A percentile compares a stretch with the other conserved stretches of the same genome.
These are phyloP conservation scores for Curvularia verruculosa DNA, from an alignment of 2,329 filamentous ascomycete species.

Conservation along the genomic window DNA sequence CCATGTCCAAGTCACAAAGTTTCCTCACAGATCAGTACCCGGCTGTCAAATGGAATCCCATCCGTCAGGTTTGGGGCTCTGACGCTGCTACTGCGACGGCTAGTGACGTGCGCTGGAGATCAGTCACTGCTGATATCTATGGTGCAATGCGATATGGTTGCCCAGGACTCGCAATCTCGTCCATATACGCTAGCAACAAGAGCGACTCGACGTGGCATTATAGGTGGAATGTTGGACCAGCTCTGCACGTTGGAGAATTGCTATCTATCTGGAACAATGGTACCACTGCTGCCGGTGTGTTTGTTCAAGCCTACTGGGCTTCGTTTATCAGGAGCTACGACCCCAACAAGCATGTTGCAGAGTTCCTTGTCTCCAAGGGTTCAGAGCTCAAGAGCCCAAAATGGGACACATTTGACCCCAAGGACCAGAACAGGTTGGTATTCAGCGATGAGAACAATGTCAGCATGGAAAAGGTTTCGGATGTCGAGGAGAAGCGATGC, in stretches of 20 bases:
- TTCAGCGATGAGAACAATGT: conserved; percentile 40
- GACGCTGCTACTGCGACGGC: conserved; percentile 40
- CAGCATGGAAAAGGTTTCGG: conserved; percentile 36
- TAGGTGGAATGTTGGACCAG: conserved; percentile 55
- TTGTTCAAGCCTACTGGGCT: conserved; percentile 52
- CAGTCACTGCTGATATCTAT: conserved; percentile 50
- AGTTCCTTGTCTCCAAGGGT: conserved; percentile 26
- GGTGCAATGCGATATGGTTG: conserved; percentile 60
- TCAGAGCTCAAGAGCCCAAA: conserved; percentile 28
- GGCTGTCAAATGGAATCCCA: conserved; percentile 33
- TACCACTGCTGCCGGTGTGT: conserved; percentile 34
- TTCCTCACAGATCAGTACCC: conserved; percentile 51
- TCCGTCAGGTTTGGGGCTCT: conserved; percentile 40
- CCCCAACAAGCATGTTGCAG: conserved; percentile 48
- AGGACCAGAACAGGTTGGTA: conserved; percentile 28
- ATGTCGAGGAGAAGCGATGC: conserved; percentile 32
- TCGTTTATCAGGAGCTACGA: conserved; percentile 51
- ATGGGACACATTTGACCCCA: conserved; percentile 36
- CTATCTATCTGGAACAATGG: conserved; percentile 49
- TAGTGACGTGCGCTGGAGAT: conserved; percentile 33
- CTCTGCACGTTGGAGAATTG: conserved; percentile 48
- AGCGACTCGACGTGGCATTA: conserved; percentile 53
- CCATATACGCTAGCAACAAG: conserved; percentile 37
- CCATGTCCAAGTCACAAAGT: conserved; percentile 40
- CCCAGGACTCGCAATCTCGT: conserved; percentile 52